Base-by-base conservation (phyloP, 345 rosid species). In the Eutrema yunnanense region DNA sequence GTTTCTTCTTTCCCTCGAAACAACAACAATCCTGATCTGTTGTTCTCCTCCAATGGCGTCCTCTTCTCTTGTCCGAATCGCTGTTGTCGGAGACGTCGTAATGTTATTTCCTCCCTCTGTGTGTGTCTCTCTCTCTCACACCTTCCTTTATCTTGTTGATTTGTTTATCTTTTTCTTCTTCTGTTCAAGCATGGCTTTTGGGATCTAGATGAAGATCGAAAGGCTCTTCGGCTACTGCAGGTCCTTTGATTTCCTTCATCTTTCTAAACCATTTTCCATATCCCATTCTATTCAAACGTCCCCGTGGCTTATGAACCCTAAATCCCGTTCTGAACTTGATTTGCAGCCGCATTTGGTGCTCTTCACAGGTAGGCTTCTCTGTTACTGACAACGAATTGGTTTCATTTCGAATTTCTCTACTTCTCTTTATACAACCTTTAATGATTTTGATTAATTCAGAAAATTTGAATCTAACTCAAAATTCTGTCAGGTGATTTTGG, bases 281-380 rank as follows among this genome's bases (percentile, higher is more conserved):
- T 52, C 55, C 1, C 29, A 10, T 33, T 36, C 11, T 27, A 8
- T 32, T 33, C 9, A 30, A 5, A 3, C 6, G 19, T 47, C 19
- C 13, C 6, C 8, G 2, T 48, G 13, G 8, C 42, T 54, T n/a
- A 63, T 62, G 13, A 52, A 62, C 29, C 61, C 51, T 61, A 37
- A 67, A 9, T 52, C 52, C 33, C 2, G 0, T 26, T 47, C 58
- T 61, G 13, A 32, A 59, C 4, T 52, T 71, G 32, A 13, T 77
- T 37, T 86, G 89, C 92, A 90, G 96, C 93, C 97, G 13, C 85
- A 93, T 76, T 78, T 93, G 92, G 98, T 93, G 82, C 89, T 93
- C 65, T 90, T 93, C 80, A 90, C 93, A 87, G 97, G 98, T 75
- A 75, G 11, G 40, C 27, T 49, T 32, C 62, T 62, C 36, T 53